Conservation (phyloP, 768 basidiomycete genomes). For the Rhizopogon roseolus region DNA sequence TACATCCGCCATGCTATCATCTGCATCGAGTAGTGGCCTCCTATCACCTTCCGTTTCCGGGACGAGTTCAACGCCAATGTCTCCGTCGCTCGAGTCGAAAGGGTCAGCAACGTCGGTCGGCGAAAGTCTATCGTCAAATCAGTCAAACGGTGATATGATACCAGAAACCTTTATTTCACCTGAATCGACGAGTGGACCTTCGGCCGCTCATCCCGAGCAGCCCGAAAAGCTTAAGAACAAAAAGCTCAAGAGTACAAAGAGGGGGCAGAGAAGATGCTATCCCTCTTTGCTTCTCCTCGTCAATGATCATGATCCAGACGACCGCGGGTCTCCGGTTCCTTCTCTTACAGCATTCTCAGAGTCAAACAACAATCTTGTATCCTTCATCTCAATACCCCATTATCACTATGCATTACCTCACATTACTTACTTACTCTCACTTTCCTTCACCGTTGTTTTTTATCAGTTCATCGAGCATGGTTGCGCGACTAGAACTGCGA, state of each 20-base stretch:
- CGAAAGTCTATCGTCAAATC: conserved; percentile 67
- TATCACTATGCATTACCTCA: conserved; percentile 26
- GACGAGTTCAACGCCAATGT: conserved; percentile 36
- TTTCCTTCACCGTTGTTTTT: conserved; percentile 6
- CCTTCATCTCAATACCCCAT: conserved; percentile 17
- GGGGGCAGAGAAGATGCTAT: conserved; percentile 81
- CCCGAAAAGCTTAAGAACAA: conserved; percentile 63
- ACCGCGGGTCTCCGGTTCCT: conserved; percentile 20
- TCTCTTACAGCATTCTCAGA: not conserved
- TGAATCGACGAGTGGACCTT: conserved; percentile 24
- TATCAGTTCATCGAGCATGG: conserved; percentile 12
- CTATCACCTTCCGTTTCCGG: conserved; percentile 60
- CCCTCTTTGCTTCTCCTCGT: conserved; percentile 73
- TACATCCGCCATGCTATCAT: conserved; percentile 33
- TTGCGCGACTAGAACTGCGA: conserved; percentile 19
- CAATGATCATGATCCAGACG: conserved; percentile 26
- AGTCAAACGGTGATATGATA: conserved; percentile 51
- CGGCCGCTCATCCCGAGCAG: conserved; percentile 31
- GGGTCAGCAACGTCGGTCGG: conserved; percentile 75
- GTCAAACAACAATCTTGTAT: conserved; percentile 17
- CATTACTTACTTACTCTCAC: conserved; percentile 16
- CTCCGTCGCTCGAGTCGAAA: conserved; percentile 77
- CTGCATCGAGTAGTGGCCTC: conserved; percentile 42
- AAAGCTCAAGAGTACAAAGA: conserved; percentile 84
- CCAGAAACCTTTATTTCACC: conserved; percentile 19